Base-by-base conservation (phyloP, 1,284 basidiomycete genomes). In the Leccinum ponderosum region DNA sequence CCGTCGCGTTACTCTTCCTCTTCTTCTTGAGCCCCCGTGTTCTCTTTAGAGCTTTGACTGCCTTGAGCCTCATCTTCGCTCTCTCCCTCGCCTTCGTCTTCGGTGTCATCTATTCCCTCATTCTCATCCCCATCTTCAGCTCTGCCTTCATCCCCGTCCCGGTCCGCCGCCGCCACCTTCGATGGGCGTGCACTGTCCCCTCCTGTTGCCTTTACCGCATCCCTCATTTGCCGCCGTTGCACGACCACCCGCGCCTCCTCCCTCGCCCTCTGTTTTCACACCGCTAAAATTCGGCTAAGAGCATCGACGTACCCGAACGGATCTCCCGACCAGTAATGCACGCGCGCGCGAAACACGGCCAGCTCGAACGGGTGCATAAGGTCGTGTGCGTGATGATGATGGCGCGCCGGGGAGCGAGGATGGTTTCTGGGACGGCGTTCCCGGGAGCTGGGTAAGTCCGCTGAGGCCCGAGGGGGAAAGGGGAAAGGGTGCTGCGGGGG, bases 291-390 rank as follows among this genome's bases (percentile, higher is more conserved):
- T 56, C 71, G 86, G 59, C 85, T 87, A 69, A 98, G 86, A 25
- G 86, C 84, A 70, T 93, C 91, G 58, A 92, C 78, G 73, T 93
- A 90, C 1, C 83, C 86, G 80, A 89, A 82, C 67, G 84, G 79
- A 71, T 93, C 91, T 25, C 87, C 89, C 1, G 85, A 80, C 89
- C 89, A 91, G 69, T 90, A 91, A 68, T 83, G 84, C 39, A 87
- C 74, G 6, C 89, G 81, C 6, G 89, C 84, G 47, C 85, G 77
- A 74, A 93, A 84, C 56, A 94, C 87, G 68, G 89, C 87, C 62
- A 94, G 80, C 73, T 93, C 92, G 69, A 93, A 94, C 7, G 91
- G 91, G 51, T 93, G 78, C 57, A 87, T 59, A 53, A 82, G 77
- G 31, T 86, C 84, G 66, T 86, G 83, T 9, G 60, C 7, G 17